These are phyloP conservation scores for Phaffia rhodozyma DNA, from an alignment of 1,284 basidiomycete genomes.

Conservation along the genomic window DNA sequence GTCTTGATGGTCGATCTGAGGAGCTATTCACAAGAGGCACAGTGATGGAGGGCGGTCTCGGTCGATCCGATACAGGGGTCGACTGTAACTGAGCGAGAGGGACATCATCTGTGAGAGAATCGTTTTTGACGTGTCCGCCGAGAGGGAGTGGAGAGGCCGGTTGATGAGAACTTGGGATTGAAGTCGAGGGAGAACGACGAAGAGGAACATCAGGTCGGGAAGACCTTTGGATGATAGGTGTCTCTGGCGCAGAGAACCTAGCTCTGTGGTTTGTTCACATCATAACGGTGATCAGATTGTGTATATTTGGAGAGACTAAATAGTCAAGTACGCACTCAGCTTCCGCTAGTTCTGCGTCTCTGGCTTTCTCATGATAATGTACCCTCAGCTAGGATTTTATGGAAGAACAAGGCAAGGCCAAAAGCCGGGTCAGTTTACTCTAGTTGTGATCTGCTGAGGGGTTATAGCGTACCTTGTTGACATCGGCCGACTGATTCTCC, in stretches of 20 bases:
- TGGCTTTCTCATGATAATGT: neutral
- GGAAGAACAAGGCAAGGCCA: neutral
- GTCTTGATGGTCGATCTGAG: neutral
- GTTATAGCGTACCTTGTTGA: conserved; percentile 1
- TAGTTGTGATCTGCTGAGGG: neutral
- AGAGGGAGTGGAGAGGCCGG: neutral
- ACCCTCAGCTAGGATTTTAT: neutral
- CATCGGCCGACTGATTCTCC: conserved; percentile 10
- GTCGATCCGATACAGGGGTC: neutral
- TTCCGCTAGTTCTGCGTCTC: neutral
- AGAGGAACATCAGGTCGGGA: neutral
- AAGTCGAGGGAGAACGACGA: neutral
- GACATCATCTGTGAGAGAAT: neutral
- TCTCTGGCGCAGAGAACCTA: neutral
- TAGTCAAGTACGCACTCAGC: neutral
- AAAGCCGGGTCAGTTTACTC: neutral
- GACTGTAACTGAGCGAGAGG: neutral
- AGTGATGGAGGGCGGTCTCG: neutral
- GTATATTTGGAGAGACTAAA: neutral
- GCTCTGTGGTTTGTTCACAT: too few species aligned
- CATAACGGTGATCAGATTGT: neutral
- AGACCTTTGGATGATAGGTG: neutral
- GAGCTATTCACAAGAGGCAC: neutral
- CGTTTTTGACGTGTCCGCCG: neutral
- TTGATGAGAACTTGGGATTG: neutral